phyloP scores from a whole-genome alignment of 768 basidiomycete genomes.

The Strobilomyces dryophilus region DNA sequence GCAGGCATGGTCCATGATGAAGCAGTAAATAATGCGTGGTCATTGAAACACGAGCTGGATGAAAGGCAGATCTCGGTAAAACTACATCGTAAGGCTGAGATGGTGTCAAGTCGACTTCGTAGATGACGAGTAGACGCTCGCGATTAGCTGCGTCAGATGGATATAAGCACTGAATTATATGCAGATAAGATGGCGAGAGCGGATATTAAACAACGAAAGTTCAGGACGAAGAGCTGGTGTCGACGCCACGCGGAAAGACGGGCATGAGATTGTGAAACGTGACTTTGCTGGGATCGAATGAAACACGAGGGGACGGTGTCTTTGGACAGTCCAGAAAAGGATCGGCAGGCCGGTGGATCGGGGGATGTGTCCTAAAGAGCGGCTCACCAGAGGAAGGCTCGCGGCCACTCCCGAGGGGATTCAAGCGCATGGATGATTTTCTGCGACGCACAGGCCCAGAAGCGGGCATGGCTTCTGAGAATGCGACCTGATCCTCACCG shows the following conservation, averaged over 20 bases:
- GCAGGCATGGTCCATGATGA: slow-evolving; percentile 30
- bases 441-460: slow-evolving; percentile 57
- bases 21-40: slow-evolving; percentile 13
- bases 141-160: slow-evolving; percentile 30
- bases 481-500: slow-evolving; percentile 20
- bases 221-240: slow-evolving; percentile 13
- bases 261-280: slow-evolving; percentile 63
- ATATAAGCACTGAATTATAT: slow-evolving; percentile 28
- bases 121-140: slow-evolving; percentile 18
- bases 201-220: slow-evolving; percentile 3
- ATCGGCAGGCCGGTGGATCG: slow-evolving; percentile 30
- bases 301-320: slow-evolving; percentile 33
- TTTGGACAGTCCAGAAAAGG: slow-evolving; percentile 18
- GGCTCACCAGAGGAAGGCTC: slow-evolving; percentile 12
- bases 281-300: slow-evolving; percentile 46
- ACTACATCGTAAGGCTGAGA: slow-evolving; percentile 29
- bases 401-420: slow-evolving; percentile 37
- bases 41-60: slow-evolving; percentile 17
- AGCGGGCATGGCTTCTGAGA: slow-evolving; percentile 22
- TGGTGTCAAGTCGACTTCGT: slow-evolving; percentile 19
- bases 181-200: slow-evolving; percentile 21
- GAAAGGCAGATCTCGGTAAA: slow-evolving; percentile 22
- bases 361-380: slow-evolving; percentile 17
- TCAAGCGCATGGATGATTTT: slow-evolving; percentile 50
- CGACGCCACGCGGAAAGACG: slow-evolving; percentile 36